phyloP scores from a whole-genome alignment of 306 rosid genomes.

The Prunus mongolica region DNA sequence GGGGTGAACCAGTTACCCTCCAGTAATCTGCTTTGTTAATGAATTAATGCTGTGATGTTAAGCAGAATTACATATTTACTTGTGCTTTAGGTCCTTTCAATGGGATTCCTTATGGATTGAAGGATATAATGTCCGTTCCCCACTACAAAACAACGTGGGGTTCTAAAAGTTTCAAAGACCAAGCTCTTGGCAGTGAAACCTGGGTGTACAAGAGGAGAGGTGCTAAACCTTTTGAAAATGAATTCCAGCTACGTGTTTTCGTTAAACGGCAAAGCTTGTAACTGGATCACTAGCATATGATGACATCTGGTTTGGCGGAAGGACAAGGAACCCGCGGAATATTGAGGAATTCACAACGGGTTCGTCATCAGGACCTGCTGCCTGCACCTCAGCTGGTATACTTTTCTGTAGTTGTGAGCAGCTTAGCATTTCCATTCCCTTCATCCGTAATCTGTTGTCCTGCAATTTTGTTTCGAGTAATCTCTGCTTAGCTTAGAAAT shows the following conservation, averaged over 20 bases:
- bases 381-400: slow-evolving; percentile 69
- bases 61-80: background rate
- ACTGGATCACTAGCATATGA: slow-evolving; percentile 77
- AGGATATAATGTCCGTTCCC: slow-evolving; percentile 82
- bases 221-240: slow-evolving; percentile 12
- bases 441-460: background rate
- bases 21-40: too few relatives aligned
- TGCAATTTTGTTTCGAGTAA: background rate
- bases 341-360: slow-evolving; percentile 71
- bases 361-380: slow-evolving; percentile 83
- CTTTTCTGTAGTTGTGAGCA: background rate
- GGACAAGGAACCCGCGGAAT: slow-evolving; percentile 84
- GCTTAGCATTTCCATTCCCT: background rate
- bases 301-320: slow-evolving; percentile 83
- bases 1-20: too few relatives aligned
- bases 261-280: slow-evolving; percentile 51
- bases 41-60: too few relatives aligned
- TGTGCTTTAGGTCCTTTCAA: slow-evolving; percentile 63
- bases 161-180: slow-evolving; percentile 61
- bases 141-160: slow-evolving; percentile 76
- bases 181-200: slow-evolving; percentile 61
- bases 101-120: slow-evolving; percentile 84
- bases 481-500: too few relatives aligned
- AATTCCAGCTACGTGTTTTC: background rate
- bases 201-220: slow-evolving; percentile 81